A percentile compares a stretch with the other conserved stretches of the same genome.
These are phyloP conservation scores for Colletotrichum tropicale DNA, from an alignment of 2,329 filamentous ascomycete genomes.

Conservation along the genomic window DNA sequence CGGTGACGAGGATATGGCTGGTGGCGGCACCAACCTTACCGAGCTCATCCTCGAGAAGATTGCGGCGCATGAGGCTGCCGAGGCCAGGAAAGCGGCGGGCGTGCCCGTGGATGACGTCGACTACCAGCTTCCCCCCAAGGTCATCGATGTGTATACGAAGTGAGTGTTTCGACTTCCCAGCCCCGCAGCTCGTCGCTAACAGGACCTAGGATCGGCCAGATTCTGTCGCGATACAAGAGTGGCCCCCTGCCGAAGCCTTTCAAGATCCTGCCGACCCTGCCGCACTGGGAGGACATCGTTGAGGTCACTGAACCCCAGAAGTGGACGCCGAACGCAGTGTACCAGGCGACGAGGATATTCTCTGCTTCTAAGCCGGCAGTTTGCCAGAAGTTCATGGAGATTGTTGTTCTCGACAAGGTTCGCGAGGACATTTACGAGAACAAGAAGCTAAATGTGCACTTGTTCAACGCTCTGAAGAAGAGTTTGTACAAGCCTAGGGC, in stretches of 20 bases:
- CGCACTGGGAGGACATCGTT: conserved; percentile 89
- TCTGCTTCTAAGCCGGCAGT: conserved; percentile 81
- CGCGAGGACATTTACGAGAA: conserved; percentile 92
- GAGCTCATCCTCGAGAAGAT: conserved; percentile 96
- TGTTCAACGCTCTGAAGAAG: conserved; percentile 94
- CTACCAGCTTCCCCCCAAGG: conserved; percentile 86
- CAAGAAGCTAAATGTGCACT: conserved; percentile 93
- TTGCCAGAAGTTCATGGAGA: conserved; percentile 85
- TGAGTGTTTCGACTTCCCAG: conserved; percentile 39
- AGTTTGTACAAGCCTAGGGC: conserved; percentile 90
- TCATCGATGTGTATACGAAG: conserved; percentile 94
- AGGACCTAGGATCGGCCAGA: conserved; percentile 72
- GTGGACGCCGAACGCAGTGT: conserved; percentile 78
- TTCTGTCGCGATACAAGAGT: conserved; percentile 91
- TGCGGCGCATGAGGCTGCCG: conserved; percentile 81
- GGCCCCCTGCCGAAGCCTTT: conserved; percentile 98
- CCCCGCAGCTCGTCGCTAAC: not conserved
- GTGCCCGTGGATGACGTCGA: conserved; percentile 79
- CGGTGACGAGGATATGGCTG: conserved; percentile 43
- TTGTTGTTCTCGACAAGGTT: conserved; percentile 87
- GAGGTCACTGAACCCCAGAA: conserved; percentile 80
- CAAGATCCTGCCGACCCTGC: conserved; percentile 92
- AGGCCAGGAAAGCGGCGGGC: conserved; percentile 47
- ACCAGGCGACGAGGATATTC: conserved; percentile 91
- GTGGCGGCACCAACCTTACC: conserved; percentile 77